Percentiles rank a stretch among this genome's conserved stretches.
phyloP scores from a whole-genome alignment of 495 filamentous ascomycete genomes.

The Tetracladium setigerum region DNA sequence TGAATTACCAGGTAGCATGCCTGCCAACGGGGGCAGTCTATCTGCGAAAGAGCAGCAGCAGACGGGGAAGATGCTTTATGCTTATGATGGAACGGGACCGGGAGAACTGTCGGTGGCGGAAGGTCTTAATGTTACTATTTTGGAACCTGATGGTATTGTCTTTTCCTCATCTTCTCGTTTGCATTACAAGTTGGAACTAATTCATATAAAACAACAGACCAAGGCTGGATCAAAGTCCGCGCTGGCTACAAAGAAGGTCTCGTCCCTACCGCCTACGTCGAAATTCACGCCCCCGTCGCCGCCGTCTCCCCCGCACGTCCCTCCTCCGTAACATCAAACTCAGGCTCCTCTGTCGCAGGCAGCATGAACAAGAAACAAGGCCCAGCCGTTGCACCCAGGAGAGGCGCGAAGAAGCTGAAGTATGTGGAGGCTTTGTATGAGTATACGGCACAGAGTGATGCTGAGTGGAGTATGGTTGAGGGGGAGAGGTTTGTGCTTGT shows the following conservation, averaged over 20 bases:
- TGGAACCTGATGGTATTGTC: conserved; percentile 81
- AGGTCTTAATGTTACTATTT: conserved; percentile 62
- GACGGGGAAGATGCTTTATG: conserved; percentile 82
- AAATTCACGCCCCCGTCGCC: conserved; percentile 43
- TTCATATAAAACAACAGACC: conserved; percentile 48
- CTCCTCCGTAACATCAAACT: conserved; percentile 70
- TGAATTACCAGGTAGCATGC: conserved; percentile 45
- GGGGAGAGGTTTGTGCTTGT: conserved; percentile 89
- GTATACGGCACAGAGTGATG: conserved; percentile 77
- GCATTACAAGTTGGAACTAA: conserved; percentile 2
- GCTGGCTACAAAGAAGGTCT: conserved; percentile 64
- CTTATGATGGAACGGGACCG: conserved; percentile 67
- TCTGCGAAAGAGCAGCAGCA: conserved; percentile 39
- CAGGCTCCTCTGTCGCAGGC: conserved; percentile 61
- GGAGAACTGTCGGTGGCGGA: conserved; percentile 78
- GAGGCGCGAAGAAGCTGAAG: conserved; percentile 90
- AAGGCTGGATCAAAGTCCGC: conserved; percentile 84
- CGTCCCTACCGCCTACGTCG: conserved; percentile 79
- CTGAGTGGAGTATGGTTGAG: conserved; percentile 82
- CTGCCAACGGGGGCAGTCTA: conserved; percentile 26
- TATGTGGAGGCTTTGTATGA: conserved; percentile 93
- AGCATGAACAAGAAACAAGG: conserved; percentile 74
- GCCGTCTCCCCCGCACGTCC: conserved; percentile 47
- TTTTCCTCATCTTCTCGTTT: conserved; percentile 3
- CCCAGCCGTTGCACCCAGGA: conserved; percentile 82